Base-by-base conservation (phyloP, 2,329 filamentous ascomycete genomes). In the Xylariaceae sp. region DNA sequence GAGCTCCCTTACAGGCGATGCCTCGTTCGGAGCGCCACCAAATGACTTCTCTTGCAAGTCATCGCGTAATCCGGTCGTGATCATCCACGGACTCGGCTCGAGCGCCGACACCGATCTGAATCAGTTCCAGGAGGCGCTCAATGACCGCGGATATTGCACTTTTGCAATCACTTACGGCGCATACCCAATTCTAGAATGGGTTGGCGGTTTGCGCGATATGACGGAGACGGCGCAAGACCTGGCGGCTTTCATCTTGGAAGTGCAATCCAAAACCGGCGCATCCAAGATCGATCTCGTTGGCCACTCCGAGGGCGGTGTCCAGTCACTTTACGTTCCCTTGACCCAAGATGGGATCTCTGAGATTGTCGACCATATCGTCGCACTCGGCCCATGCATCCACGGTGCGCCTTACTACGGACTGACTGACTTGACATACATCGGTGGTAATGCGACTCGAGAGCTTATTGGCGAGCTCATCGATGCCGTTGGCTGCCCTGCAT, bases 71-170 rank as follows among this genome's bases (percentile, higher is more conserved):
- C 57, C 80, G 73, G 59, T 81, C 65, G 47, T 74, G 68, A 59
- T 83, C 51, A 56, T 86, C 63, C 79, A 82, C 58, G 63, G 63
- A 6, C 60, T 66, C 7, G 60, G 58, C 4, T 58, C 61, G 10
- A 52, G 56, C 49, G 58, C 58, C 42, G 49, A 64, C 3, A 53
- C 58, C n/a, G 60, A 64, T 48, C 60, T 65, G 14, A 63, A 65
- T 51, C 51, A 59, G 36, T 52, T 66, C 10, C 63, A 65, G 38
- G 51, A 54, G 54, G 58, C 57, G 48, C 62, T 66, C 39, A 60
- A 63, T 38, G 42, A 43, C 13, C 61, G 70, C 41, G 71, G 68
- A 28, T 73, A 72, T 61, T 75, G 73, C 65, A 73, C 72, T 16
- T 75, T 68, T 58, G 67, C 73, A 1, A 53, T 60, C 16, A 73